A percentile compares a stretch with the other conserved stretches of the same genome.
phyloP scores from a whole-genome alignment of 805 yeast genomes.

The Saccharomycopsis sp. region DNA sequence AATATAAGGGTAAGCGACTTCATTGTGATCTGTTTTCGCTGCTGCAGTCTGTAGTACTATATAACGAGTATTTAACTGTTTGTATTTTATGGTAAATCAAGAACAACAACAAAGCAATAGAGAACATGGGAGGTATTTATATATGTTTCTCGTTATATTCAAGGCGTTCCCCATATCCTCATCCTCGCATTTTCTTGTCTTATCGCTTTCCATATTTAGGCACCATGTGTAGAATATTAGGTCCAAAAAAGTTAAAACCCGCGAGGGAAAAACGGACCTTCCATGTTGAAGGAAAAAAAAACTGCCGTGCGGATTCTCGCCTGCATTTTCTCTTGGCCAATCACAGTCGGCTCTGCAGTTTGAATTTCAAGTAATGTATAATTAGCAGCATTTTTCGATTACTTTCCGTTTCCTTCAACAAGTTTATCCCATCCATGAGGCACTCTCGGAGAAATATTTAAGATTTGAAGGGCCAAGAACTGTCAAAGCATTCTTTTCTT shows the following conservation, averaged over 20 bases:
- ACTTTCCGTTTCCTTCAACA: too few relatives aligned
- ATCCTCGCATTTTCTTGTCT: background rate
- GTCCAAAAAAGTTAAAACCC: background rate
- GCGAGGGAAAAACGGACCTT: background rate
- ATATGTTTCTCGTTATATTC: too few relatives aligned
- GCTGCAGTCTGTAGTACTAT: too few relatives aligned
- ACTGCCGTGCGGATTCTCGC: slow-evolving; percentile 1
- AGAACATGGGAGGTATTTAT: too few relatives aligned
- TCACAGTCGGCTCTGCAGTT: background rate
- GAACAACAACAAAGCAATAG: too few relatives aligned
- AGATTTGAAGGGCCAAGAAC: too few relatives aligned
- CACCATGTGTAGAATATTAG: background rate
- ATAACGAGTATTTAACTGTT: background rate
- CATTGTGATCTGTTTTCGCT: background rate
- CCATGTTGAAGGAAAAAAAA: background rate
- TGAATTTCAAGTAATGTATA: background rate
- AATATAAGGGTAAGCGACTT: background rate
- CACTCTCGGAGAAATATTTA: too few relatives aligned
- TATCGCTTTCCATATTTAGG: background rate
- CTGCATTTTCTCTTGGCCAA: background rate
- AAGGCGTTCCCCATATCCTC: background rate
- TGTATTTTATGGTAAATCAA: too few relatives aligned
- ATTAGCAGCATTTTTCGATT: background rate
- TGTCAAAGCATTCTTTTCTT: too few relatives aligned
- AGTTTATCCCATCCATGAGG: too few relatives aligned